These are phyloP conservation scores for Breviolum minutum DNA, from an alignment of 73 alveolate species.

Conservation along the genomic window DNA sequence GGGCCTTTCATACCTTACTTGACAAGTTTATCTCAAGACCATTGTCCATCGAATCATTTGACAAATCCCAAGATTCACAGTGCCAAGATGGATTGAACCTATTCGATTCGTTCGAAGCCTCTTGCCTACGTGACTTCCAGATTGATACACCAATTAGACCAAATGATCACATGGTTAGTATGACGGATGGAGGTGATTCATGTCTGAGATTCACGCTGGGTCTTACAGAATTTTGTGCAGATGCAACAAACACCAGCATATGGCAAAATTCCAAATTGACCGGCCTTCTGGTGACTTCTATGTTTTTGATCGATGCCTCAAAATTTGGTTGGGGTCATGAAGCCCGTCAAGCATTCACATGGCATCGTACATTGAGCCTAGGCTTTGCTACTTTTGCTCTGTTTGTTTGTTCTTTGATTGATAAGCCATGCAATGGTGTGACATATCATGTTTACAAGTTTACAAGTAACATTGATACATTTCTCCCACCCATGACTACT, in stretches of 20 bases:
- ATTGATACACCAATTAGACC: not conserved
- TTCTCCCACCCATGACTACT: too few species aligned
- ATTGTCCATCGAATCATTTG: not conserved
- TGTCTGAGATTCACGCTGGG: not conserved
- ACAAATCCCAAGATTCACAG: not conserved
- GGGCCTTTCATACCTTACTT: not conserved
- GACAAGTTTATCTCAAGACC: not conserved
- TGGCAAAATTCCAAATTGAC: conserved; percentile 16
- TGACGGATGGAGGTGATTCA: not conserved
- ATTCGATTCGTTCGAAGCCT: not conserved
- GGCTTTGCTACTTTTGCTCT: not conserved
- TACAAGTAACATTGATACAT: not conserved
- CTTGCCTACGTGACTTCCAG: not conserved
- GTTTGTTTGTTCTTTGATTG: not conserved
- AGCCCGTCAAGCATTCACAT: not conserved
- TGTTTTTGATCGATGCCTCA: not conserved
- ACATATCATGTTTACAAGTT: not conserved
- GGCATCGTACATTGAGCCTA: not conserved
- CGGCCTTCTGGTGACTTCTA: not conserved
- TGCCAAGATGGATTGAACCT: not conserved
- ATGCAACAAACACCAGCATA: conserved; percentile 8
- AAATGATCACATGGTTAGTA: not conserved
- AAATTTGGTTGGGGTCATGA: not conserved
- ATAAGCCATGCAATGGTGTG: not conserved
- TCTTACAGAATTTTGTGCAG: not conserved